These are phyloP conservation scores for Abrus precatorius DNA, from an alignment of 306 rosid species.

Conservation along the genomic window DNA sequence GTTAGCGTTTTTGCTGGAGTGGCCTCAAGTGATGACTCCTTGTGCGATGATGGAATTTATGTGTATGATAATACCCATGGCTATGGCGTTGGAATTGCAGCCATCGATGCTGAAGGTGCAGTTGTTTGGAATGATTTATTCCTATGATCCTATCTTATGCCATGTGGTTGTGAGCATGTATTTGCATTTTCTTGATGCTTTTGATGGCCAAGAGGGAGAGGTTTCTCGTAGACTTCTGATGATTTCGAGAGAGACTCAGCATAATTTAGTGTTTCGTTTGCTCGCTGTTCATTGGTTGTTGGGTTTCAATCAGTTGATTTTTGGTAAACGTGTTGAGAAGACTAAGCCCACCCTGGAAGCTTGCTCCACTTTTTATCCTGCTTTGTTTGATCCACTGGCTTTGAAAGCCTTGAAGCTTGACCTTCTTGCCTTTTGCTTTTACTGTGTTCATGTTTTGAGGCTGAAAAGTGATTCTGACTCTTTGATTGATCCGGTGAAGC, in stretches of 20 bases:
- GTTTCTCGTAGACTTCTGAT: slow-evolving; percentile 67
- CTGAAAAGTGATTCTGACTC: slow-evolving; percentile 52
- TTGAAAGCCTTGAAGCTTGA: slow-evolving; percentile 93
- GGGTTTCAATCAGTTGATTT: slow-evolving; percentile 72
- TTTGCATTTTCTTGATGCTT: slow-evolving; percentile 73
- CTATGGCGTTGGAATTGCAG: slow-evolving; percentile 82
- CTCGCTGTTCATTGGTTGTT: slow-evolving; percentile 88
- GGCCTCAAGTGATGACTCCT: slow-evolving; percentile 88
- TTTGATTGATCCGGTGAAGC: slow-evolving; percentile 60
- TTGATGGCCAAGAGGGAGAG: slow-evolving; percentile 84
- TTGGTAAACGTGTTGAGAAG: slow-evolving; percentile 56
- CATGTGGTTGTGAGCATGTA: slow-evolving; percentile 88
- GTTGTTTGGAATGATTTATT: slow-evolving; percentile 85
- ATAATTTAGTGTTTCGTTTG: slow-evolving; percentile 80
- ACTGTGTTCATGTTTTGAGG: slow-evolving; percentile 50
- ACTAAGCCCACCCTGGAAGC: slow-evolving; percentile 51
- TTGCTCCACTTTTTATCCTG: slow-evolving; percentile 66
- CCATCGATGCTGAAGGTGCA: slow-evolving; percentile 95
- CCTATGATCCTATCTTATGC: slow-evolving; percentile 80
- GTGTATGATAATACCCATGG: slow-evolving; percentile 74
- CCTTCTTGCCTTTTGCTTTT: slow-evolving; percentile 74
- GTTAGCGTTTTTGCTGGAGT: slow-evolving; percentile 82
- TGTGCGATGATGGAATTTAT: slow-evolving; percentile 89
- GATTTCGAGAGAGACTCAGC: slow-evolving; percentile 81
- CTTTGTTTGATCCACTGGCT: slow-evolving; percentile 88